These are phyloP conservation scores for Podaxis sp. DNA, from an alignment of 768 basidiomycete genomes.

Conservation along the genomic window DNA sequence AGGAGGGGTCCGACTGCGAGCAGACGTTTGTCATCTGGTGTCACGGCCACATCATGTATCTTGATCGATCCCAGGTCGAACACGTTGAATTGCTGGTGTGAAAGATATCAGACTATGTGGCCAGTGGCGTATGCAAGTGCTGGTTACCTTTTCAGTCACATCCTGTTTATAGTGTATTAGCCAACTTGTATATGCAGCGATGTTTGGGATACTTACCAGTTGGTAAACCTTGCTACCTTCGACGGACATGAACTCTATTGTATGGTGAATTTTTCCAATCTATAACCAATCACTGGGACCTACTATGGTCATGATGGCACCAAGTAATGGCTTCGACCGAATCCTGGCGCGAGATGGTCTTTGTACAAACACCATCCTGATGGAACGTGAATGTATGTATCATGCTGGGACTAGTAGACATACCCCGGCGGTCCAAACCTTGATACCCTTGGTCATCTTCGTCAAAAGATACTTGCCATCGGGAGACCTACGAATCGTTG, in stretches of 20 bases:
- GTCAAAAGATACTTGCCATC: constrained; percentile 62
- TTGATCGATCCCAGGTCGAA: constrained; percentile 63
- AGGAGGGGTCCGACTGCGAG: constrained; percentile 69
- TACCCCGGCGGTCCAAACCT: constrained; percentile 73
- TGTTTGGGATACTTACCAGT: constrained; percentile 39
- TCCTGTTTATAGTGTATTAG: constrained; percentile 35
- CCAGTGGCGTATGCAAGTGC: neutral
- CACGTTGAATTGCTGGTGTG: constrained; percentile 46
- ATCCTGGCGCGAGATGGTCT: constrained; percentile 57
- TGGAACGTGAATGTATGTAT: constrained; percentile 2
- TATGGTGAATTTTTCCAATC: constrained; percentile 1
- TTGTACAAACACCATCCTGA: constrained; percentile 68
- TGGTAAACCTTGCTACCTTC: constrained; percentile 63
- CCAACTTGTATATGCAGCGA: neutral
- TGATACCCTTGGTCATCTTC: constrained; percentile 62
- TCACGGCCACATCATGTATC: constrained; percentile 70
- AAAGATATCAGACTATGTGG: neutral
- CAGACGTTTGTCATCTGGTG: constrained; percentile 62
- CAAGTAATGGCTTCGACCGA: constrained; percentile 66
- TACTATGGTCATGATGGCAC: constrained; percentile 65
- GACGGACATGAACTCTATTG: constrained; percentile 66
- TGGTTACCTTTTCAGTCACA: constrained; percentile 52
- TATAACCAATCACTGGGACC: constrained; percentile 4
- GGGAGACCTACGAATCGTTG: constrained; percentile 50
- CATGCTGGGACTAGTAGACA: constrained; percentile 19